phyloP scores from a whole-genome alignment of 78 protist genomes.

The Emiliania huxleyi region DNA sequence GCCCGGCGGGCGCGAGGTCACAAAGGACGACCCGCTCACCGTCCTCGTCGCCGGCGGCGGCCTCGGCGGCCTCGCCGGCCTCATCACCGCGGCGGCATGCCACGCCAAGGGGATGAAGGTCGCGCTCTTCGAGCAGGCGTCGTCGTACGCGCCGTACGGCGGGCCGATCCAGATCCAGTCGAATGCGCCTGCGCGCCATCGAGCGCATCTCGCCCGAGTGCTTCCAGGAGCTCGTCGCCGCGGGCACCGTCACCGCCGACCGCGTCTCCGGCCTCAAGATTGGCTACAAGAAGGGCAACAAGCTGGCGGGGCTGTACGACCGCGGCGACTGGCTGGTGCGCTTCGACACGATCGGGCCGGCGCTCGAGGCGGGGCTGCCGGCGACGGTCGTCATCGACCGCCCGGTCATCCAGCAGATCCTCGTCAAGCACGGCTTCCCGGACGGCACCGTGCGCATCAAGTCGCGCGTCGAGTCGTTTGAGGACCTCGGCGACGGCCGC shows the following conservation, averaged over 20 bases:
- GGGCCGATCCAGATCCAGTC: constrained; percentile 30
- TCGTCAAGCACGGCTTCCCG: constrained; percentile 28
- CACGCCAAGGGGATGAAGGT: constrained; percentile 16
- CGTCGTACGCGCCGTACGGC: constrained; percentile 28
- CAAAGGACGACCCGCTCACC: background rate
- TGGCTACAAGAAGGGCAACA: constrained; percentile 10
- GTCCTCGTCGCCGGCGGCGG: constrained; percentile 29
- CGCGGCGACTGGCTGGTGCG: constrained; percentile 24
- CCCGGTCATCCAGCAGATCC: constrained; percentile 28
- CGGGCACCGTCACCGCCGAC: constrained; percentile 19
- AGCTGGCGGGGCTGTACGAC: constrained; percentile 23
- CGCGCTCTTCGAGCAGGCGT: constrained; percentile 20
- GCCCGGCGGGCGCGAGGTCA: background rate
- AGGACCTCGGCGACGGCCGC: background rate
- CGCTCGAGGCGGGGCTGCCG: constrained; percentile 16
- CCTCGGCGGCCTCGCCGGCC: constrained; percentile 16
- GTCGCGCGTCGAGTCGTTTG: background rate
- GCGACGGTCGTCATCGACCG: constrained; percentile 29
- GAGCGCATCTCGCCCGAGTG: background rate
- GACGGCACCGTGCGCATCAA: constrained; percentile 3
- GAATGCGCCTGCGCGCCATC: constrained; percentile 17
- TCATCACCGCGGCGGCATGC: constrained; percentile 24
- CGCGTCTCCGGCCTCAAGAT: constrained; percentile 37
- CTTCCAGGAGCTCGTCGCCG: background rate
- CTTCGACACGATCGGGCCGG: constrained; percentile 27